Evolutionary conservation across 768 basidiomycete species (phyloP).

Genomic region (Hypholoma fasciculare): DNA sequence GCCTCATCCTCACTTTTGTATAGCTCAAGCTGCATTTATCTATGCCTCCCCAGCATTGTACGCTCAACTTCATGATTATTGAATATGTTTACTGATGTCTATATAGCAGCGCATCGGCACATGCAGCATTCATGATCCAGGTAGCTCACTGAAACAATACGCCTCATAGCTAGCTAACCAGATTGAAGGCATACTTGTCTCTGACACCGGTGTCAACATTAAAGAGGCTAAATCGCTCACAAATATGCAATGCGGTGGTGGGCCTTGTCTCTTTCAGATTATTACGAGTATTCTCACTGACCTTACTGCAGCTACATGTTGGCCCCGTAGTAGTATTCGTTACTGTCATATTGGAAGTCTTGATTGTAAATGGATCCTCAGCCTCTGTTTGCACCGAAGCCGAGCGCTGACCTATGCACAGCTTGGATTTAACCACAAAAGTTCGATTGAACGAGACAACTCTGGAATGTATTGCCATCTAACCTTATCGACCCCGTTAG

Average conservation of each 20-base stretch:
- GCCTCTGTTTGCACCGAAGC: neutral
- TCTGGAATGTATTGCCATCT: slow-evolving; percentile 8
- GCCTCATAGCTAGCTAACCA: neutral
- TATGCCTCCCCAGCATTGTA: slow-evolving; percentile 17
- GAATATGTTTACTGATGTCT: no score
- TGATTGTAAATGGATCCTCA: neutral
- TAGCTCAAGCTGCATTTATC: slow-evolving; percentile 14
- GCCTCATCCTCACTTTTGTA: slow-evolving; percentile 9
- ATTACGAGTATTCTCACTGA: neutral
- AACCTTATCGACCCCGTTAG: neutral
- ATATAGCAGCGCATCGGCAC: neutral
- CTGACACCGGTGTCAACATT: neutral
- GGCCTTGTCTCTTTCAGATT: neutral
- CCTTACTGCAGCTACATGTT: neutral
- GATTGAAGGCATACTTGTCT: neutral
- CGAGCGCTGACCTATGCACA: neutral
- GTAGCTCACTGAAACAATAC: neutral
- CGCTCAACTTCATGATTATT: neutral
- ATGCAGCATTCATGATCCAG: neutral
- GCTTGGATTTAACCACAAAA: neutral
- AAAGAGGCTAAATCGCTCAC: neutral
- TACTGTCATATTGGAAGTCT: neutral
- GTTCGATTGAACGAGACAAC: neutral
- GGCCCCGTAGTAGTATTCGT: neutral
- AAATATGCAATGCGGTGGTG: neutral